Conservation (phyloP, 2,329 filamentous ascomycete genomes). For the Epichloe coenophiala region DNA sequence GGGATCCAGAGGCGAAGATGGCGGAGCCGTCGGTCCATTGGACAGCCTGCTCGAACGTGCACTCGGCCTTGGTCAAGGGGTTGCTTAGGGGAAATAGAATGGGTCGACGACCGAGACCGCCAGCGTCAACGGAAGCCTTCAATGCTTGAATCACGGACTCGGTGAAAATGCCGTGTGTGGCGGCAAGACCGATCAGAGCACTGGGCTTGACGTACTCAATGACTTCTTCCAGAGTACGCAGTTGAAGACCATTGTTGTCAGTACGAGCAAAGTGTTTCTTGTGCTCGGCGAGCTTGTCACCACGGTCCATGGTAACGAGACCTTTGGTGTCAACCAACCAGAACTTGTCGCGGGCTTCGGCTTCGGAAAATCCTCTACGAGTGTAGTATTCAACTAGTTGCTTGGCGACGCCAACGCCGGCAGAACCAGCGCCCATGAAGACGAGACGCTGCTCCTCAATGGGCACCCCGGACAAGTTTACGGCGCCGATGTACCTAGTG, state of each 20-base stretch:
- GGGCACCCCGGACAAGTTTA: conserved; percentile 75
- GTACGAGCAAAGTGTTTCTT: conserved; percentile 57
- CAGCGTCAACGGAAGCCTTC: conserved; percentile 48
- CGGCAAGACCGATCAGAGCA: conserved; percentile 86
- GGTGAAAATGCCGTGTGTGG: conserved; percentile 89
- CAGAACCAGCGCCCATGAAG: conserved; percentile 91
- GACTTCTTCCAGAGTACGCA: conserved; percentile 75
- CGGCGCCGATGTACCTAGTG: conserved; percentile 50
- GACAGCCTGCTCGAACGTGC: conserved; percentile 89
- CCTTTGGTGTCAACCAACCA: conserved; percentile 97
- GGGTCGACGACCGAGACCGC: conserved; percentile 59
- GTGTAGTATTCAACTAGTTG: conserved; percentile 97
- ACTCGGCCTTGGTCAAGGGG: conserved; percentile 91
- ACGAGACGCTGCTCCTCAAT: conserved; percentile 85
- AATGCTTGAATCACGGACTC: conserved; percentile 66
- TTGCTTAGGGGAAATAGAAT: conserved; percentile 98
- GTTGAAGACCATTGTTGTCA: conserved; percentile 53
- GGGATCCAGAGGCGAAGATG: conserved; percentile 90
- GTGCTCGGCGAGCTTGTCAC: conserved; percentile 87
- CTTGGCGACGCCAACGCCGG: conserved; percentile 93
- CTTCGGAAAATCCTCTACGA: conserved; percentile 76
- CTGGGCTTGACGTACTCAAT: conserved; percentile 92
- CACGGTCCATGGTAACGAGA: conserved; percentile 83
- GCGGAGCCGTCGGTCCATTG: conserved; percentile 80
- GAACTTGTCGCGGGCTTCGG: conserved; percentile 81